Evolutionary conservation across 2,329 filamentous ascomycete genomes (phyloP), one percentile per base, ranked within the genome.

Genomic region (Thielaviopsis musarum): DNA sequence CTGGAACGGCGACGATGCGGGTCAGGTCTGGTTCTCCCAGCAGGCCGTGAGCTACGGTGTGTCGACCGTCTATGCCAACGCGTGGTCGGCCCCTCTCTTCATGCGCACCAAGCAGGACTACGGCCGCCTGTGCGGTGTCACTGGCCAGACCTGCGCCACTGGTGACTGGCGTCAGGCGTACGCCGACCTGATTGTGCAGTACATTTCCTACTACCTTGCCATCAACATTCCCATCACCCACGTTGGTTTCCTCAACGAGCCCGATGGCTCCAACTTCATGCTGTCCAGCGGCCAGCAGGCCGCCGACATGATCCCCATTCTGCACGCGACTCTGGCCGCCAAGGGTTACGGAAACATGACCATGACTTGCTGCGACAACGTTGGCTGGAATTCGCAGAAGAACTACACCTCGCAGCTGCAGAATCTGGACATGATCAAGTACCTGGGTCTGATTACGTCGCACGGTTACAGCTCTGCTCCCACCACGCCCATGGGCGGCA

Each of bases 21-120:
- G 75, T 6, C 78, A 81, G 68, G 66, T 81, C 15, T 79, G 71
- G 67, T 69, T 81, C 48, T 73, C 73, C 7, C 70, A 80, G 66
- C 70, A 77, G 65, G 77, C 77, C 1, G 65, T 70, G 45, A 62
- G 56, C 41, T 72, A 73, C 51, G 71, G 71, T 1, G 69, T 73
- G 19, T 67, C 66, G 59, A 68, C 66, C 0, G 69, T 74, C 19
- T 73, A 74, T 38, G 71, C 70, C 2, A 70, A 77, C 64, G 74
- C 74, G 1, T 76, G 74, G 74, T 72, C 69, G 59, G 73, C 74
- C 0, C 74, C 74, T 0, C 73, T 72, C 0, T 76, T 72, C 64
- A 76, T 77, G 74, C 56, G 57, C 55, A 60, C 56, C 17, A 56
- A 56, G 22, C 55, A 60, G 34, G 58, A 60, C 59, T 57, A 60